These are phyloP conservation scores for Paramyrothecium sp. DNA, from an alignment of 2,329 filamentous ascomycete species.

Conservation along the genomic window DNA sequence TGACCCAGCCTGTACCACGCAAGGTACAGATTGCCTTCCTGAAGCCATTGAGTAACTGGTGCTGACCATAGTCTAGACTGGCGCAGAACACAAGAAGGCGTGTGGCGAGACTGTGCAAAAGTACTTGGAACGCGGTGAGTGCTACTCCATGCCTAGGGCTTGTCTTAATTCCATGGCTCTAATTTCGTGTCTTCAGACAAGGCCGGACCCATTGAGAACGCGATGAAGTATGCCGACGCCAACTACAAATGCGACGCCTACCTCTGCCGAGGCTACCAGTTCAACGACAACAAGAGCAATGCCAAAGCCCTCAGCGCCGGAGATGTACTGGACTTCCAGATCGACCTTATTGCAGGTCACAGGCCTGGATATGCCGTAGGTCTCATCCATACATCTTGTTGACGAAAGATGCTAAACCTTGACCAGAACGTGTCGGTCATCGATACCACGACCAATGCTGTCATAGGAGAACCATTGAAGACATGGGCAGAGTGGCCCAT, in stretches of 20 bases:
- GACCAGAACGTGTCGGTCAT: neutral
- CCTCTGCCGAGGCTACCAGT: conserved; percentile 1
- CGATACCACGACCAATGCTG: neutral
- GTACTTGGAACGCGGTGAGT: neutral
- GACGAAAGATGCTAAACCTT: neutral
- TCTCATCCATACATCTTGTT: neutral
- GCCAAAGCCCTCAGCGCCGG: neutral
- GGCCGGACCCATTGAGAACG: conserved; percentile 5
- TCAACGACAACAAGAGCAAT: neutral
- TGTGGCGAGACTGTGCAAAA: neutral
- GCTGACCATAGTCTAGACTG: too few relatives aligned
- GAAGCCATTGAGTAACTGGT: neutral
- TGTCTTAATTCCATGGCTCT: neutral
- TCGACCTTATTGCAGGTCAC: conserved; percentile 1
- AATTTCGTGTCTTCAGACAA: neutral
- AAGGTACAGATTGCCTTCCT: neutral
- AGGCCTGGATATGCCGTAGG: neutral
- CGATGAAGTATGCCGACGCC: neutral
- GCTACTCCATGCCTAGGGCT: neutral
- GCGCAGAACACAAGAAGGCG: neutral
- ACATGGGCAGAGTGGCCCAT: conserved; percentile 3
- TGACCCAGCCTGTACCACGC: neutral
- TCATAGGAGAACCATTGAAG: neutral
- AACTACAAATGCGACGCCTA: neutral
- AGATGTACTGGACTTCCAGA: neutral